Percentiles rank a stretch among this genome's conserved stretches.
These are phyloP conservation scores for Saprolegnia parasitica DNA, from an alignment of 352 stramenopile species.

Conservation along the genomic window DNA sequence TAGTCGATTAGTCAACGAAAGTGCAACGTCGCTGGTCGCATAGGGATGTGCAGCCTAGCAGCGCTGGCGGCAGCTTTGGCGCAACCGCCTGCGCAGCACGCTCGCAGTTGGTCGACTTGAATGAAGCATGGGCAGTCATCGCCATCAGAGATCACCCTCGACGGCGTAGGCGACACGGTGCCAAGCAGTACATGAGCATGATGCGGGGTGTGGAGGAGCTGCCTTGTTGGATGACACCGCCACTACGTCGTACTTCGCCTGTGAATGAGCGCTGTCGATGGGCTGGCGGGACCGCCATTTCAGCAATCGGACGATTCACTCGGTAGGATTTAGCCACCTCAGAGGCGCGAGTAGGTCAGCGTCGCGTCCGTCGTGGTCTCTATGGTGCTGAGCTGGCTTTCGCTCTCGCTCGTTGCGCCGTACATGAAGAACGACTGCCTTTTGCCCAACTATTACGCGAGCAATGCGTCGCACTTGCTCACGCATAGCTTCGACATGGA, in stretches of 20 bases:
- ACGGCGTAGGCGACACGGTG: too few species aligned
- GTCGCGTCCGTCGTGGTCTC: slow-evolving; percentile 5
- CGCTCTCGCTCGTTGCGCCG: not conserved
- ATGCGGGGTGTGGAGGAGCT: too few species aligned
- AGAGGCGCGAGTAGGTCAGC: not conserved
- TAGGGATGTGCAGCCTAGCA: too few species aligned
- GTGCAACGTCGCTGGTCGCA: too few species aligned
- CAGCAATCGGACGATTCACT: not conserved
- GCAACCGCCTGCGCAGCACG: too few species aligned
- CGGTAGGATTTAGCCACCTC: too few species aligned
- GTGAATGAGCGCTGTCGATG: too few species aligned
- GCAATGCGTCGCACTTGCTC: slow-evolving; percentile 2
- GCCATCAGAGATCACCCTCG: not conserved
- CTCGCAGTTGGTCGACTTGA: not conserved
- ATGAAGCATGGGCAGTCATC: not conserved
- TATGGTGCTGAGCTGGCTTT: not conserved
- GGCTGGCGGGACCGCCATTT: not conserved
- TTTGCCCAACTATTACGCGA: not conserved
- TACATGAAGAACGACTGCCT: slow-evolving; percentile 20
- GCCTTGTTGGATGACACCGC: too few species aligned
- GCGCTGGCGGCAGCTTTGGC: not conserved
- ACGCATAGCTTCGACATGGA: slow-evolving; percentile 14
- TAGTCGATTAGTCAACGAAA: too few species aligned
- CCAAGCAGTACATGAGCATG: too few species aligned
- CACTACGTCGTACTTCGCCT: too few species aligned